Evolutionary conservation across 1,139 yeast species (phyloP).

Genomic region (Arxiozyma telluris): DNA sequence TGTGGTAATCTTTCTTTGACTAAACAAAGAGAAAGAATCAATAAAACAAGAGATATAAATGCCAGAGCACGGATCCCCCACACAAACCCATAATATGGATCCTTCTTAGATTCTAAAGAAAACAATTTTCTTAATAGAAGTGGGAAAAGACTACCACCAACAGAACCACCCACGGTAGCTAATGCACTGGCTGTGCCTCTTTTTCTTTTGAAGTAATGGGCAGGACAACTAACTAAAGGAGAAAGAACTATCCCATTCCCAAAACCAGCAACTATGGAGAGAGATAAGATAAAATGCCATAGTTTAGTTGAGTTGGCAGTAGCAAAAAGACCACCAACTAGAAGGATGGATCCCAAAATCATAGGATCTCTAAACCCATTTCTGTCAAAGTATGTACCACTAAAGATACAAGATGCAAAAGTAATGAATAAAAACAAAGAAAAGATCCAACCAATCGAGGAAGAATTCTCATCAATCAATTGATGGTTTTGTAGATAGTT

Average conservation of each 20-base stretch:
- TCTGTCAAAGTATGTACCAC: constrained; percentile 55
- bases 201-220: constrained; percentile 52
- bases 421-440: constrained; percentile 49
- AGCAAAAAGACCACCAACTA: constrained; percentile 45
- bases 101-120: constrained; percentile 10
- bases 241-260: constrained; percentile 52
- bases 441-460: constrained; percentile 60
- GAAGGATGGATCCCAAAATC: constrained; percentile 38
- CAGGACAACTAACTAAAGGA: constrained; percentile 50
- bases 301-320: constrained; percentile 46
- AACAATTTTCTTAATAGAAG: constrained; percentile 48
- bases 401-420: constrained; percentile 47
- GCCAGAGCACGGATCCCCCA: constrained; percentile 54
- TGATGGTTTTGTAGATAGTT: constrained; percentile 49
- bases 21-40: constrained; percentile 33
- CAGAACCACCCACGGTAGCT: constrained; percentile 59
- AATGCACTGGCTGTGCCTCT: constrained; percentile 55
- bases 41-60: constrained; percentile 39
- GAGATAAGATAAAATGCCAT: constrained; percentile 52
- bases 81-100: constrained; percentile 40
- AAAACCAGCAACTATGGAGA: constrained; percentile 47
- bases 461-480: constrained; percentile 37
- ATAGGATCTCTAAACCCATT: constrained; percentile 47
- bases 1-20: constrained; percentile 36
- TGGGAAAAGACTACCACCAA: constrained; percentile 60